These are phyloP conservation scores for Daldinia childiae DNA, from an alignment of 495 filamentous ascomycete species.

Conservation along the genomic window DNA sequence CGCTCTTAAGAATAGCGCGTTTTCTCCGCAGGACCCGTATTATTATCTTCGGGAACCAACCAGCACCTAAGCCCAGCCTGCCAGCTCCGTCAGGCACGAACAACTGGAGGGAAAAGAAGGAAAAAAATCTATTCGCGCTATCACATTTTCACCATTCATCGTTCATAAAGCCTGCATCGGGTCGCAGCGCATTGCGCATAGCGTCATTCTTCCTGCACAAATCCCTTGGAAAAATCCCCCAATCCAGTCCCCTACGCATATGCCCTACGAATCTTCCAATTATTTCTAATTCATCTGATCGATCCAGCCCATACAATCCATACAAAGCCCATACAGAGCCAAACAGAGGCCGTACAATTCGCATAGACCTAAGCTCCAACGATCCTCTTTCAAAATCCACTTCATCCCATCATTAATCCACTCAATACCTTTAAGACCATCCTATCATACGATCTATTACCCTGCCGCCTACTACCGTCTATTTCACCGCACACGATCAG, in stretches of 20 bases:
- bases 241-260: neutral
- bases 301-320: neutral
- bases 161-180: conserved; percentile 33
- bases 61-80: neutral
- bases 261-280: neutral
- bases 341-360: neutral
- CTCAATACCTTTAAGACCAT: conserved; percentile 3
- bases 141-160: neutral
- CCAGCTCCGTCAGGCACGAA: conserved; percentile 2
- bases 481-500: conserved; percentile 37
- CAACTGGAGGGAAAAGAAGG: conserved; percentile 1
- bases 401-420: conserved; percentile 8
- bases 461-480: neutral
- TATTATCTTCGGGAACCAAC: conserved; percentile 25
- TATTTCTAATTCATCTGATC: neutral
- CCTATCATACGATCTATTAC: conserved; percentile 33
- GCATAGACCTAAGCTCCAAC: neutral
- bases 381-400: neutral
- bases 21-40: conserved; percentile 32
- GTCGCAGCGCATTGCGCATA: conserved; percentile 34
- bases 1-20: conserved; percentile 26
- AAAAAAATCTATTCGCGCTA: conserved; percentile 25
- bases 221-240: conserved; percentile 5
- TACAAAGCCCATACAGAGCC: neutral
- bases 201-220: conserved; percentile 40